Conservation (phyloP, 495 filamentous ascomycete species). For the Cercophora newfieldiana region DNA sequence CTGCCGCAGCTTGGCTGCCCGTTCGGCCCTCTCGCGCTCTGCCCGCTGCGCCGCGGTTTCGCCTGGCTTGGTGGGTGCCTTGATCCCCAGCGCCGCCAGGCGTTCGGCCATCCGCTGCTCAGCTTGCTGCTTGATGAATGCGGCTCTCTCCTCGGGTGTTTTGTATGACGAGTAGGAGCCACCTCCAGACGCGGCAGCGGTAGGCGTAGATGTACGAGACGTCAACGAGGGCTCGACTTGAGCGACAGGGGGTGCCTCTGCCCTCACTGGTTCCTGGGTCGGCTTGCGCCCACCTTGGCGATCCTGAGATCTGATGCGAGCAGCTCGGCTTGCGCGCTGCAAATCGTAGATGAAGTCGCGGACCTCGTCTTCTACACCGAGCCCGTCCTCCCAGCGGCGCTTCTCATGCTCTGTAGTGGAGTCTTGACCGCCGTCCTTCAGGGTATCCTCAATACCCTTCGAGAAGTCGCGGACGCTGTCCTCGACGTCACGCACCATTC, state of each 20-base stretch:
- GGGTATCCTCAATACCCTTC: slow-evolving; percentile 75
- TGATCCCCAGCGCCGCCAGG: slow-evolving; percentile 89
- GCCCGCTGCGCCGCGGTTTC: slow-evolving; percentile 81
- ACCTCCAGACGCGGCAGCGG: slow-evolving; percentile 40
- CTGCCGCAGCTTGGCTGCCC: slow-evolving; percentile 79
- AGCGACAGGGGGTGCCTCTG: slow-evolving; percentile 41
- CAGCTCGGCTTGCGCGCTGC: slow-evolving; percentile 76
- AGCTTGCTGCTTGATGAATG: slow-evolving; percentile 95
- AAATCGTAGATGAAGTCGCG: slow-evolving; percentile 97
- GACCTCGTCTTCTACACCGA: slow-evolving; percentile 95
- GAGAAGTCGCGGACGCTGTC: slow-evolving; percentile 93
- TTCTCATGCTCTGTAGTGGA: slow-evolving; percentile 77
- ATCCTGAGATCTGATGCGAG: slow-evolving; percentile 72
- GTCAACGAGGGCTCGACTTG: slow-evolving; percentile 43
- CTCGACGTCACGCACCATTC: slow-evolving; percentile 95
- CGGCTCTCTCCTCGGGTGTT: slow-evolving; percentile 88
- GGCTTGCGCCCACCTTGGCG: slow-evolving; percentile 46
- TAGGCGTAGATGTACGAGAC: slow-evolving; percentile 47
- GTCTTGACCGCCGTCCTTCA: slow-evolving; percentile 77
- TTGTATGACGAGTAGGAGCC: slow-evolving; percentile 76
- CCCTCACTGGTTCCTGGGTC: slow-evolving; percentile 46
- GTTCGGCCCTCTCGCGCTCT: slow-evolving; percentile 84
- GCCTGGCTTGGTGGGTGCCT: slow-evolving; percentile 66
- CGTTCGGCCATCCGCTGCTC: slow-evolving; percentile 98
- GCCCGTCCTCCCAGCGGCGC: slow-evolving; percentile 92